Percentiles rank a stretch among this genome's conserved stretches.
Conservation (phyloP, 768 basidiomycete species). For the Hygrocybe punicea region DNA sequence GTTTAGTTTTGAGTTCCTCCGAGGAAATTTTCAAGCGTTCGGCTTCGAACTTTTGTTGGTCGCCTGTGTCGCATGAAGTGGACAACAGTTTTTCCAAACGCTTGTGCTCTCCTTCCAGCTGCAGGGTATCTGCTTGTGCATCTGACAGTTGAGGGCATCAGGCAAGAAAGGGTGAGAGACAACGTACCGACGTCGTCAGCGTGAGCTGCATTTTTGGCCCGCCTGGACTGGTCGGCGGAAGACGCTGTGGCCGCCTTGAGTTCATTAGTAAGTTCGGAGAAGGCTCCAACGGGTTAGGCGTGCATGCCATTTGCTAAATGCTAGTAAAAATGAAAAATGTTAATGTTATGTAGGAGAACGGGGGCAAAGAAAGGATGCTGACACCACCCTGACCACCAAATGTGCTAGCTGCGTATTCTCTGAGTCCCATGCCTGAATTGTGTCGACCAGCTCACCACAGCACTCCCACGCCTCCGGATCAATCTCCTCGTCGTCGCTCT, state of each 20-base stretch:
- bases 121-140: conserved; percentile 58
- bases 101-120: conserved; percentile 80
- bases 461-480: conserved; percentile 65
- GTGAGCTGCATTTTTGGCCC: conserved; percentile 89
- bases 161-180: conserved; percentile 13
- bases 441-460: conserved; percentile 73
- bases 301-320: conserved; percentile 43
- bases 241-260: conserved; percentile 58
- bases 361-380: conserved; percentile 22
- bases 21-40: conserved; percentile 63
- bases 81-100: conserved; percentile 74
- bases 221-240: conserved; percentile 78
- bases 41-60: conserved; percentile 82
- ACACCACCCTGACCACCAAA: conserved; percentile 66
- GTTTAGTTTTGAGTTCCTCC: conserved; percentile 80
- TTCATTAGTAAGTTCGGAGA: conserved; percentile 58
- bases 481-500: conserved; percentile 58
- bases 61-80: conserved; percentile 66
- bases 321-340: conserved; percentile 25
- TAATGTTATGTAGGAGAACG: not conserved
- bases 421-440: conserved; percentile 70
- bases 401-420: conserved; percentile 73
- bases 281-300: conserved; percentile 55
- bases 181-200: conserved; percentile 83
- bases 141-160: conserved; percentile 39